Conservation (phyloP, 768 basidiomycete species). For the Roridomyces roridus region DNA sequence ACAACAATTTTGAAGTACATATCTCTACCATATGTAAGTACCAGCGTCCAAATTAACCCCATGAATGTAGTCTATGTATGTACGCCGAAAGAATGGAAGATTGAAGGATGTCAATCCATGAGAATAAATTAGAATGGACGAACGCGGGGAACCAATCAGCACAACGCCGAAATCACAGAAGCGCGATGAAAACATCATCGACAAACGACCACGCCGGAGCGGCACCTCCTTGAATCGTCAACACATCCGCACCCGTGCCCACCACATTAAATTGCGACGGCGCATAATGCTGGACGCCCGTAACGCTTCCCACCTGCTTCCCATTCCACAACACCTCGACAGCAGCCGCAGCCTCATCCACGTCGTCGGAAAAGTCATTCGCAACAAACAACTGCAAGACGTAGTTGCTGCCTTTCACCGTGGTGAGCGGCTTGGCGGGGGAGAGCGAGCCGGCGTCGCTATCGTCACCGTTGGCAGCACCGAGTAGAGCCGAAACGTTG, state of each 20-base stretch:
- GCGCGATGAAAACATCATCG: conserved; percentile 10
- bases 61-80: too few species aligned
- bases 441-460: conserved; percentile 14
- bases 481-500: conserved; percentile 12
- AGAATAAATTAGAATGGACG: too few species aligned
- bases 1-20: too few species aligned
- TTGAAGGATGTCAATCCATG: too few species aligned
- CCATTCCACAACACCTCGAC: conserved; percentile 24
- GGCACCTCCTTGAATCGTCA: conserved; percentile 18
- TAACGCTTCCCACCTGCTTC: conserved; percentile 10
- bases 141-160: too few species aligned
- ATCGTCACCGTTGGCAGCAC: conserved; percentile 14
- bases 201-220: conserved; percentile 27
- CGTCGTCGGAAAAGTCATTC: conserved; percentile 10
- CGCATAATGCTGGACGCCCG: conserved; percentile 5
- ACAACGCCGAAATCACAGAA: too few species aligned
- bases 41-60: too few species aligned
- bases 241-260: conserved; percentile 14
- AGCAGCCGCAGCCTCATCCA: conserved; percentile 5
- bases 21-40: too few species aligned
- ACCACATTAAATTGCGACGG: conserved; percentile 7
- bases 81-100: too few species aligned
- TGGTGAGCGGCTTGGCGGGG: conserved; percentile 11
- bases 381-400: conserved; percentile 16
- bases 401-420: conserved; percentile 14